These are phyloP conservation scores for Nannochloris sp. DNA, from an alignment of 139 green algal genomes.

Conservation along the genomic window DNA sequence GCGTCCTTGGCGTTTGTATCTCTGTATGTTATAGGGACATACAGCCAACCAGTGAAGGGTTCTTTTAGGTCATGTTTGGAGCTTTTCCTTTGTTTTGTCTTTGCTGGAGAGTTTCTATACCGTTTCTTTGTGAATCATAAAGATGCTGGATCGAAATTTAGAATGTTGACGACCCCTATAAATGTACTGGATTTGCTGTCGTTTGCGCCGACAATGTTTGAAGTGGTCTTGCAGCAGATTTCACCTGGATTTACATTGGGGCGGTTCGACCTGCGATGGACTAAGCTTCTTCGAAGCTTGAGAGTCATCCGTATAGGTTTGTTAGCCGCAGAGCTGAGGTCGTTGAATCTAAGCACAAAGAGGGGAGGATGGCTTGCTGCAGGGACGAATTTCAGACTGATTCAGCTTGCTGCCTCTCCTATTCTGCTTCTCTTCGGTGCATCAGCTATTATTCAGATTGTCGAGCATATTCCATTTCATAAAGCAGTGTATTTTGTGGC, in stretches of 20 bases:
- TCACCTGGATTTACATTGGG: conserved; percentile 20
- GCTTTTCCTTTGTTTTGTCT: conserved; percentile 45
- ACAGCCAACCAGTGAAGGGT: conserved; percentile 33
- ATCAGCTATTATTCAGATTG: conserved; percentile 21
- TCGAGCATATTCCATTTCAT: conserved; percentile 66
- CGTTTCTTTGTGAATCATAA: conserved; percentile 34
- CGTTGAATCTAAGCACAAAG: conserved; percentile 45
- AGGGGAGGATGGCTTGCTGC: conserved; percentile 37
- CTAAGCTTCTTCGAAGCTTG: conserved; percentile 62
- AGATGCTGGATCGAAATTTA: conserved; percentile 24
- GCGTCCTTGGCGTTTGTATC: conserved; percentile 59
- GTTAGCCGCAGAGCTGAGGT: conserved; percentile 48
- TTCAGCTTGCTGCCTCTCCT: conserved; percentile 57
- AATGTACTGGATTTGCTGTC: conserved; percentile 61
- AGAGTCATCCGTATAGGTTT: conserved; percentile 60
- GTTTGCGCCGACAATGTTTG: conserved; percentile 57
- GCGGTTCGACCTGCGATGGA: conserved; percentile 55
- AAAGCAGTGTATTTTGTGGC: conserved; percentile 71
- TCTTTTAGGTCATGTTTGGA: conserved; percentile 42
- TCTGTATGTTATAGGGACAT: conserved; percentile 70
- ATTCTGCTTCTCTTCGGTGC: conserved; percentile 61
- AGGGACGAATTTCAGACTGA: conserved; percentile 54
- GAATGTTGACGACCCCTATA: conserved; percentile 26
- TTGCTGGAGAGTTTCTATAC: conserved; percentile 49
- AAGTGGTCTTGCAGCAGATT: conserved; percentile 22